These are phyloP conservation scores for Guadua angustifolia DNA, from an alignment of 176 grass and related monocot genomes.

Conservation along the genomic window DNA sequence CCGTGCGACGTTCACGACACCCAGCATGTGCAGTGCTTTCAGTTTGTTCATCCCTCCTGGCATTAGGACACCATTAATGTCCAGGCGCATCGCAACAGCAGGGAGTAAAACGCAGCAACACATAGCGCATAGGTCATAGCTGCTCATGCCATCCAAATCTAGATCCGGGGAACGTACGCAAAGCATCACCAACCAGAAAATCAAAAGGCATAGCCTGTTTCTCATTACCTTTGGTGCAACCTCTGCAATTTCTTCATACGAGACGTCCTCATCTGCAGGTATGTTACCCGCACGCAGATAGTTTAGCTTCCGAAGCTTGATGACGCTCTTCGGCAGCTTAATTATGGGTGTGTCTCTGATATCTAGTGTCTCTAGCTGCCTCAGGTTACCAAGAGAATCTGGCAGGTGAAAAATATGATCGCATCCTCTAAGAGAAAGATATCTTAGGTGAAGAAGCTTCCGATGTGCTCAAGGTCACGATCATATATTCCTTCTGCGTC, in stretches of 20 bases:
- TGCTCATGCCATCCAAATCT: too few species aligned
- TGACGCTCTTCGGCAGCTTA: background rate
- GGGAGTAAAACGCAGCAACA: background rate
- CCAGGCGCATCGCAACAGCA: background rate
- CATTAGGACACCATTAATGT: background rate
- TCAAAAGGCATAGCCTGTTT: background rate
- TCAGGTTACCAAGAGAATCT: background rate
- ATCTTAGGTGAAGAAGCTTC: constrained; percentile 35
- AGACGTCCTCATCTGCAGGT: too few species aligned
- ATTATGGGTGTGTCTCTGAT: background rate
- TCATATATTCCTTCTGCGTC: background rate
- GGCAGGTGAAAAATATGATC: background rate
- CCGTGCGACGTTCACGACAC: background rate
- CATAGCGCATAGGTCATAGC: background rate
- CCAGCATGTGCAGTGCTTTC: constrained; percentile 8
- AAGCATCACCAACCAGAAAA: background rate
- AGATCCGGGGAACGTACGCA: too few species aligned
- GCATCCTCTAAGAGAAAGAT: constrained; percentile 29
- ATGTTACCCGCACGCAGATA: background rate
- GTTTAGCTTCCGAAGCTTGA: background rate
- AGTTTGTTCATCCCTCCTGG: background rate
- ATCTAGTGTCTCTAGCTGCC: constrained; percentile 1
- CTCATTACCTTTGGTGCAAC: background rate
- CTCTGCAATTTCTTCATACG: background rate
- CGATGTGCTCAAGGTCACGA: constrained; percentile 10